Percentiles rank a stretch among this genome's conserved stretches.
These are phyloP conservation scores for Calonectria multiphialidica DNA, from an alignment of 2,329 filamentous ascomycete genomes.

Conservation along the genomic window DNA sequence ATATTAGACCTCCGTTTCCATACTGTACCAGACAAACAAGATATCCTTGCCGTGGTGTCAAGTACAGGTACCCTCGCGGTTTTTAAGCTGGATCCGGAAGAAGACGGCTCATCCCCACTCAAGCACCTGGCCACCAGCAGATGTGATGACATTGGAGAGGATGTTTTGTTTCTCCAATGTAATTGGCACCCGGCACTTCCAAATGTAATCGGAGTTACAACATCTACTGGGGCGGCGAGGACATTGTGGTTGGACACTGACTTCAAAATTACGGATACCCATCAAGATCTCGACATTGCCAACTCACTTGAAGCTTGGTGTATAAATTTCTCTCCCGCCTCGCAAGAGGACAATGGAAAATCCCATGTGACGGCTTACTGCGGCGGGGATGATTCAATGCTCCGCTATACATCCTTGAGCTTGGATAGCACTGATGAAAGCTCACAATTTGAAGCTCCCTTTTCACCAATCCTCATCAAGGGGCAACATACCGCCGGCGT, in stretches of 20 bases:
- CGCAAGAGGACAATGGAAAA: conserved; percentile 23
- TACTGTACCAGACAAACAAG: conserved; percentile 54
- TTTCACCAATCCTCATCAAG: conserved; percentile 52
- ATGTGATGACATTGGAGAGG: conserved; percentile 64
- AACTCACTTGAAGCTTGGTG: conserved; percentile 81
- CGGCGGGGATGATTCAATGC: conserved; percentile 81
- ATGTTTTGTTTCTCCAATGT: conserved; percentile 77
- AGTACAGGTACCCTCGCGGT: conserved; percentile 80
- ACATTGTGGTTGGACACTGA: conserved; percentile 61
- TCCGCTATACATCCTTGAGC: conserved; percentile 60
- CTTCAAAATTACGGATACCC: conserved; percentile 52
- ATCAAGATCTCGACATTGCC: conserved; percentile 54
- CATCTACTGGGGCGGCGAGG: conserved; percentile 75
- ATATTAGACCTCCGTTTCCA: conserved; percentile 90
- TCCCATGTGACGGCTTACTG: conserved; percentile 66
- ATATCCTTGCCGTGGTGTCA: conserved; percentile 79
- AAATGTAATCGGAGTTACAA: conserved; percentile 75
- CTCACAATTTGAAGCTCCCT: conserved; percentile 35
- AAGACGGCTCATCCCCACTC: conserved; percentile 48
- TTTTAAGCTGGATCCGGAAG: conserved; percentile 64
- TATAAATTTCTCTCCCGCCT: conserved; percentile 66
- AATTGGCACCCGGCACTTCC: conserved; percentile 74
- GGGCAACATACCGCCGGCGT: conserved; percentile 82
- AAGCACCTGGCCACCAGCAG: conserved; percentile 58
- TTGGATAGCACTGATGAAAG: conserved; percentile 30